Base-by-base conservation (phyloP, 208 protist genomes). In the Angomonas ambiguus region DNA sequence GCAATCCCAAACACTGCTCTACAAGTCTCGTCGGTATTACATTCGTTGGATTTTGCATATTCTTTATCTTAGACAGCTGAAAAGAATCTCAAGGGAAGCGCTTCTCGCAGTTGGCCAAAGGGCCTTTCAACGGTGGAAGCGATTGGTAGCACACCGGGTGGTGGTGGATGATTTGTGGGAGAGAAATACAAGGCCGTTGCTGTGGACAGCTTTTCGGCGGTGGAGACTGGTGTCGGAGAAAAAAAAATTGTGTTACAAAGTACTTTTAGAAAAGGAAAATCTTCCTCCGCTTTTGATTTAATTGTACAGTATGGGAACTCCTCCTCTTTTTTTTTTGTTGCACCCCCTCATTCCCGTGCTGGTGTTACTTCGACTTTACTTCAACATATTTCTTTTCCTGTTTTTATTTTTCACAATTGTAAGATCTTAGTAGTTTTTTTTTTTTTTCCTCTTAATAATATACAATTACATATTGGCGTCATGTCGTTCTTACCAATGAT, bases 401-500 rank as follows among this genome's bases (percentile, higher is more conserved):
- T 53, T 53, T 24, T 27, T 24, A 8, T 24, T 24, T 53, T 20
- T 53, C 16, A 8, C 45, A 8, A 35, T 59, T 31, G 10, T 59
- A 28, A 5, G 6, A n/a, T 24, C 18, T 56, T 56, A 25, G n/a
- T 33, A 59, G 10, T 59, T 59, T 42, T 42, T 62, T 35, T 42
- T 62, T 62, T 32, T 62, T 2, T 25, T 13, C 1, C 28, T 5
- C 25, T 31, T 33, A 53, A 53, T 25, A 53, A n/a, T 2, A 2
- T 31, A 3, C 53, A 5, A 59, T 35, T 13, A 31, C 28, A 31
- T 20, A 59, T 5, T 20, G 11, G 5, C 20, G 27, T 4, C 1
- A 62, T 70, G 65, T 20, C 2, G 11, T 72, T 70, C 4, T 3
- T 70, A 27, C 18, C 51, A 27, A 57, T 56, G 22, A 31, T 70